Evolutionary conservation across 1,284 basidiomycete genomes (phyloP), one percentile per base, ranked within the genome.

Genomic region (Sporisorium scitamineum): DNA sequence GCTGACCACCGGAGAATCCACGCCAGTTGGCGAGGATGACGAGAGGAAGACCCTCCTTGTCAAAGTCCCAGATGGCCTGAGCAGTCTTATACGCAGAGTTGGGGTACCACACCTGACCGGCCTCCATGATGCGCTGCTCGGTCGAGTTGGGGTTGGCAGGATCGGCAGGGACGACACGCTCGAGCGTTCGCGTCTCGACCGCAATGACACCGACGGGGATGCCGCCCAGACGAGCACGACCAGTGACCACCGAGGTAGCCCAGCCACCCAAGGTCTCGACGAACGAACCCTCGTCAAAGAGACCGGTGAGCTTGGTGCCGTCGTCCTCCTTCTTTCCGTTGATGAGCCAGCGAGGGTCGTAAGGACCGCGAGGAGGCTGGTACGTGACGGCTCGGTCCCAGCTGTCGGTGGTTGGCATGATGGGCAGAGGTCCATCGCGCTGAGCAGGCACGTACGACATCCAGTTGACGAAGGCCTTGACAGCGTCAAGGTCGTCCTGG

Each of bases 21-120:
- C 97, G 94, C 95, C 97, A 99, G 89, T 99, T 99, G 72, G 97
- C 97, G 82, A 99, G 97, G 86, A 99, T 96, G 86, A 99, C 94
- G 71, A 99, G 89, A 5, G 97, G 97, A 24, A 99, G 89, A 44
- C 94, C 94, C 87, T 99, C 97, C 55, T 95, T 92, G 88, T 96
- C 93, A 88, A 99, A 94, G 88, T 99, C 97, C 87, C 95, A 94
- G 88, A 99, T 99, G 18, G 97, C 95, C 84, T 98, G 97, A 10
- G 96, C 97, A 26, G 97, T 99, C 90, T 99, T 99, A 89, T 97
- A 96, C n/a, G 97, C 95, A 29, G 94, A 96, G 87, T 99, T 99
- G 54, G 97, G 97, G 87, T 98, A 99, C 97, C 97, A 99, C 57
- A 90, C 97, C 86, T 99, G 97, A 82, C 97, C 97, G 37, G 97